Conservation (phyloP, 305 asterid genomes). For the Fraxinus latifolia region DNA sequence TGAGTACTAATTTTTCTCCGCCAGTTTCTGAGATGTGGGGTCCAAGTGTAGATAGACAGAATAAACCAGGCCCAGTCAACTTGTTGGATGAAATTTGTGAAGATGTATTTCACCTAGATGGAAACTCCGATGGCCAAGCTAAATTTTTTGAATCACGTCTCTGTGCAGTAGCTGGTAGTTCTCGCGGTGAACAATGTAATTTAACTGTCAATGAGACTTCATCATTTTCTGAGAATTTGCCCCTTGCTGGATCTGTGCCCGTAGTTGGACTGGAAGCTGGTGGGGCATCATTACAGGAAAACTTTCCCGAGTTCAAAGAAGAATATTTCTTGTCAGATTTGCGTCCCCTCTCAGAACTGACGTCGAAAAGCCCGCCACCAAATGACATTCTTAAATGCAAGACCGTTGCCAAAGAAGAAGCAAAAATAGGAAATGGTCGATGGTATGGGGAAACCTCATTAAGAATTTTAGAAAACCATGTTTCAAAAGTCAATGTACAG, state of each 20-base stretch:
- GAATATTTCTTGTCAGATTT: constrained; percentile 84
- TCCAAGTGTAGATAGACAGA: constrained; percentile 35
- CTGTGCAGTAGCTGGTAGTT: constrained; percentile 35
- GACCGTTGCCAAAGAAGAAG: constrained; percentile 36
- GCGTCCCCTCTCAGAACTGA: constrained; percentile 57
- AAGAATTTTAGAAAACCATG: constrained; percentile 74
- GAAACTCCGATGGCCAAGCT: constrained; percentile 44
- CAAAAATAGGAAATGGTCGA: constrained; percentile 49
- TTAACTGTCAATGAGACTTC: constrained; percentile 22
- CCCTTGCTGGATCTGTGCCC: constrained; percentile 26
- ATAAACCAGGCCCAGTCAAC: constrained; percentile 40
- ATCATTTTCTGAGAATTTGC: constrained; percentile 21
- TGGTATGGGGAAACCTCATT: constrained; percentile 68
- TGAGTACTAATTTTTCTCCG: constrained; percentile 37
- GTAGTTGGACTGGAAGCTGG: constrained; percentile 33
- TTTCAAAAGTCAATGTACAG: constrained; percentile 50
- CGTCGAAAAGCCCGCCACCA: constrained; percentile 42
- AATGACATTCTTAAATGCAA: constrained; percentile 33
- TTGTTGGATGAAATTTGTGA: constrained; percentile 88
- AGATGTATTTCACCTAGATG: constrained; percentile 68
- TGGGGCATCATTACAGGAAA: constrained; percentile 45
- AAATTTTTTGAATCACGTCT: constrained; percentile 42
- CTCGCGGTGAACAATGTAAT: constrained; percentile 34
- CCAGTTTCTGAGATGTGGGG: constrained; percentile 41
- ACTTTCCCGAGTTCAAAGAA: constrained; percentile 62